Conservation (phyloP, 345 rosid genomes). For the Mercurialis annua region DNA sequence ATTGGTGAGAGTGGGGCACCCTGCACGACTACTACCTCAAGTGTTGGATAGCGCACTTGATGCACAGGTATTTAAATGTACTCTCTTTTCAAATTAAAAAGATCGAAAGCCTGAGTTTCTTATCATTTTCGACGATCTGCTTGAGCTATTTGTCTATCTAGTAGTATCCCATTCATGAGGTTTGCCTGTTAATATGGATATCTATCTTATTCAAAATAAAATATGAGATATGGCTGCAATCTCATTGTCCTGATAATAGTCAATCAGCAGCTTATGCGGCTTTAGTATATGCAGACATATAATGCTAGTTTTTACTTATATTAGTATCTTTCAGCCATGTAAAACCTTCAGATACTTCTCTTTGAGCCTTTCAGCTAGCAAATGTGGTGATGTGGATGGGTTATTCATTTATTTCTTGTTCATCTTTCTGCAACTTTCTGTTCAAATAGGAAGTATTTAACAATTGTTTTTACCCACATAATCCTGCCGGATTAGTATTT, state of each 20-base stretch:
- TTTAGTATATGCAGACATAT: neutral
- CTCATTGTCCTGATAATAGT: neutral
- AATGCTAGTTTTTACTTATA: neutral
- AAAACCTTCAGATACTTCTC: neutral
- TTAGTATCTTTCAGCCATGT: conserved; percentile 4
- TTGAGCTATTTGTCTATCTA: neutral
- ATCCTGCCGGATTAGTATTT: neutral
- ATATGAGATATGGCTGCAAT: neutral
- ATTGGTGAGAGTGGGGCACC: conserved; percentile 94
- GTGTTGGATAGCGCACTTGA: conserved; percentile 90
- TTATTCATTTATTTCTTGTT: conserved; percentile 9
- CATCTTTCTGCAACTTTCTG: neutral
- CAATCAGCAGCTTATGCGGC: neutral
- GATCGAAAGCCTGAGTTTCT: neutral
- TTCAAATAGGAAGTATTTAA: neutral
- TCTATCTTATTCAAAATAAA: neutral
- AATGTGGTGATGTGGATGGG: conserved; percentile 10
- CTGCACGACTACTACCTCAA: conserved; percentile 92
- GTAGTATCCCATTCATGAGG: neutral
- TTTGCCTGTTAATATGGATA: neutral
- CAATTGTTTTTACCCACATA: neutral
- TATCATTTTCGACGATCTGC: conserved; percentile 7
- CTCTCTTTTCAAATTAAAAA: conserved; percentile 1
- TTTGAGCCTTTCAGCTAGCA: conserved; percentile 1
- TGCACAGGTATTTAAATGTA: conserved; percentile 54